phyloP scores from a whole-genome alignment of 345 rosid genomes.

The Schrenkiella parvula region DNA sequence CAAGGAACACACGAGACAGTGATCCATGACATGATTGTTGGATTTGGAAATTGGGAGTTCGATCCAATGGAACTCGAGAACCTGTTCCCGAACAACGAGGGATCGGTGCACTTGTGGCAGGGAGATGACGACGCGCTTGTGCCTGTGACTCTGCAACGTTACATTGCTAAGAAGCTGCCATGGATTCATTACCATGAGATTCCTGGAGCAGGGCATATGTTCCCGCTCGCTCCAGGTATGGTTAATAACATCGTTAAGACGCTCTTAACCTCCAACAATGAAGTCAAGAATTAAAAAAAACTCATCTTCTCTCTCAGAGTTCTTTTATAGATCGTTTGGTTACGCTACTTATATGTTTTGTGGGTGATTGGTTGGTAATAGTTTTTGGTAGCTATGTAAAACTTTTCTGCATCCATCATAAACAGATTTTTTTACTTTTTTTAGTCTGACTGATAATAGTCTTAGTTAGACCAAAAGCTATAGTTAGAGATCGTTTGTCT shows the following conservation, averaged over 20 bases:
- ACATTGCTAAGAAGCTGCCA: constrained; percentile 46
- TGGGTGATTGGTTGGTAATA: neutral
- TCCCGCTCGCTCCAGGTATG: constrained; percentile 43
- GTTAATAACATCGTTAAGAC: constrained; percentile 40
- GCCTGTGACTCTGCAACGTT: constrained; percentile 52
- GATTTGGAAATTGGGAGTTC: constrained; percentile 59
- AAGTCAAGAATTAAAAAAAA: constrained; percentile 15
- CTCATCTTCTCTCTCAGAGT: neutral
- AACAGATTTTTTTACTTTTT: neutral
- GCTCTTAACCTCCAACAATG: constrained; percentile 26
- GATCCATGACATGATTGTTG: constrained; percentile 48
- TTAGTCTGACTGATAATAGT: neutral
- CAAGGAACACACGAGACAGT: constrained; percentile 59
- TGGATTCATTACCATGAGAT: constrained; percentile 64
- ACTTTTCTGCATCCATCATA: neutral
- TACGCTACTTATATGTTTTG: neutral
- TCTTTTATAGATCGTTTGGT: neutral
- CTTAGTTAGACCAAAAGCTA: neutral
- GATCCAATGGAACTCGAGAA: constrained; percentile 49
- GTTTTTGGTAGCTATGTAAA: neutral
- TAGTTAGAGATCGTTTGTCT: neutral
- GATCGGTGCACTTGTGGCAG: constrained; percentile 61
- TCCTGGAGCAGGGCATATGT: constrained; percentile 53
- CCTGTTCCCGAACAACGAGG: constrained; percentile 43
- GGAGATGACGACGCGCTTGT: constrained; percentile 53